These are phyloP conservation scores for Sporothrix pseudoabietina DNA, from an alignment of 2,329 filamentous ascomycete species.

Conservation along the genomic window DNA sequence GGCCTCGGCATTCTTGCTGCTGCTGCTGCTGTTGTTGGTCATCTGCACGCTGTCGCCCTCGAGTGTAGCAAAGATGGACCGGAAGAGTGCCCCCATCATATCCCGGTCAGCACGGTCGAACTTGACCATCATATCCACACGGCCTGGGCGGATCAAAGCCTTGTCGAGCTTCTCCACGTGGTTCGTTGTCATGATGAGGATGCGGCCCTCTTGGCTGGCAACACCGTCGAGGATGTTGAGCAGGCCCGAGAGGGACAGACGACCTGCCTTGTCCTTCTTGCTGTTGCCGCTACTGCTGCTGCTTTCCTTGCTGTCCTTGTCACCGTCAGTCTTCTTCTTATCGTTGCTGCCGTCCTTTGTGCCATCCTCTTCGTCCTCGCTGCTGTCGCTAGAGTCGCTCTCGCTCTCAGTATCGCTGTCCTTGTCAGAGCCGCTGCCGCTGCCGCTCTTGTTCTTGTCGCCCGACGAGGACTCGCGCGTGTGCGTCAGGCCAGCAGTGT, in stretches of 20 bases:
- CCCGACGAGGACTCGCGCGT: slow-evolving; percentile 48
- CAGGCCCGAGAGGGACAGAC: slow-evolving; percentile 72
- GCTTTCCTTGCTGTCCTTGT: neutral
- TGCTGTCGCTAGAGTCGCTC: slow-evolving; percentile 33
- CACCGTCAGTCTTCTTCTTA: slow-evolving; percentile 33
- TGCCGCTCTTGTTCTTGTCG: slow-evolving; percentile 34
- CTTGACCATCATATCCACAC: slow-evolving; percentile 61
- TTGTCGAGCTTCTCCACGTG: slow-evolving; percentile 63
- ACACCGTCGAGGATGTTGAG: slow-evolving; percentile 81
- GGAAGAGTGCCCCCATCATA: slow-evolving; percentile 59
- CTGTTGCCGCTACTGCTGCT: slow-evolving; percentile 29
- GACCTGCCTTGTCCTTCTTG: slow-evolving; percentile 36
- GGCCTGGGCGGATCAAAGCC: slow-evolving; percentile 63
- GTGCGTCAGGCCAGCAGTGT: slow-evolving; percentile 69
- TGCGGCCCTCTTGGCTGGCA: slow-evolving; percentile 63
- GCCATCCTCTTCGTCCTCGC: slow-evolving; percentile 1
- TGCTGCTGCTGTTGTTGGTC: neutral
- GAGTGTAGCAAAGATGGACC: slow-evolving; percentile 58
- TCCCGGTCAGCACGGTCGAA: slow-evolving; percentile 57
- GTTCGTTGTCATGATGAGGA: slow-evolving; percentile 68
- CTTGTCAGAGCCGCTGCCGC: slow-evolving; percentile 31
- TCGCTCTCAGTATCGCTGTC: slow-evolving; percentile 26
- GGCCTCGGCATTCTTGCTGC: neutral
- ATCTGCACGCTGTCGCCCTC: slow-evolving; percentile 49
- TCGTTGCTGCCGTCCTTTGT: slow-evolving; percentile 30